Evolutionary conservation across 306 rosid species (phyloP).

Genomic region (Rosa multiflora): DNA sequence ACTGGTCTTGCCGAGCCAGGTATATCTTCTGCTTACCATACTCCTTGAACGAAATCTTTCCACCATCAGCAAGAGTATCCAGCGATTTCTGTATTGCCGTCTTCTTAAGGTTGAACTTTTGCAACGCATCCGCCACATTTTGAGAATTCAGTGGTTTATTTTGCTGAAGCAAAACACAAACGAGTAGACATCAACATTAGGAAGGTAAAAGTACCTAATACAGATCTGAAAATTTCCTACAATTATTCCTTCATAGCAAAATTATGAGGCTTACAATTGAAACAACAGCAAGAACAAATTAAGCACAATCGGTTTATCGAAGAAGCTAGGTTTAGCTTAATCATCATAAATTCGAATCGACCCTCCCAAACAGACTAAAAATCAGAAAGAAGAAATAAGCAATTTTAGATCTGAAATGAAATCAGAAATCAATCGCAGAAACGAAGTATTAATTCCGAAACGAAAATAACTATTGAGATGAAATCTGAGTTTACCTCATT

Average conservation of each 20-base stretch:
- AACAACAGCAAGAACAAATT: background rate
- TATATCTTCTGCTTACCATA: slow-evolving; percentile 97
- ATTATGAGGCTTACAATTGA: background rate
- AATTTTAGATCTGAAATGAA: background rate
- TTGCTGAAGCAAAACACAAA: slow-evolving; percentile 52
- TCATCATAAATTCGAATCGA: background rate
- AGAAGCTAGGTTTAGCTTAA: background rate
- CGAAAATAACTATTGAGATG: background rate
- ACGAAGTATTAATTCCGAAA: background rate
- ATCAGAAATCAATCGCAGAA: background rate
- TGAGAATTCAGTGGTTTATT: slow-evolving; percentile 83
- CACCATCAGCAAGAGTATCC: slow-evolving; percentile 73
- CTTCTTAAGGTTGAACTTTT: slow-evolving; percentile 88
- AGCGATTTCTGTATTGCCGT: slow-evolving; percentile 72
- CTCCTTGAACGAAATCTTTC: slow-evolving; percentile 81
- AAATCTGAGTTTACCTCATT: slow-evolving; percentile 55
- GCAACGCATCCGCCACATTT: slow-evolving; percentile 81
- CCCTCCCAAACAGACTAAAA: slow-evolving; percentile 10
- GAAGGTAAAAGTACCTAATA: background rate
- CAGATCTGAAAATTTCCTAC: background rate
- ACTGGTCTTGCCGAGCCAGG: slow-evolving; percentile 81
- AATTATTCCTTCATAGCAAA: background rate
- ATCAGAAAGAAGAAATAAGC: background rate
- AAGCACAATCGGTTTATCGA: background rate
- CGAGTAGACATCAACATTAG: background rate